Evolutionary conservation across 2,329 filamentous ascomycete species (phyloP), one percentile per base, ranked within the genome.

Genomic region (Trichophyton simii): DNA sequence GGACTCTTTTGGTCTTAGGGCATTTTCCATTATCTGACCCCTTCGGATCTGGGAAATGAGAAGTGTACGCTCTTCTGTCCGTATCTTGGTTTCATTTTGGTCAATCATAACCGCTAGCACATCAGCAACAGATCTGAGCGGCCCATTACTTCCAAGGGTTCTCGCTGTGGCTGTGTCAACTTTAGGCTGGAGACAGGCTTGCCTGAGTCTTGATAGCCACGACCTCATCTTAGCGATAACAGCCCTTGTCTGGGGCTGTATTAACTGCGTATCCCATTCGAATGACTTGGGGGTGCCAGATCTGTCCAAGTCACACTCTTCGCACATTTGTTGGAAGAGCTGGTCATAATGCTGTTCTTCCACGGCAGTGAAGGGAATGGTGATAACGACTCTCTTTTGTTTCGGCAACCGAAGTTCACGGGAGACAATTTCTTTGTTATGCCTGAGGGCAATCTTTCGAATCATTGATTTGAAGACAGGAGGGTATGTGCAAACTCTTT

Each of bases 41-140:
- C 84, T 80, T 15, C 80, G 82, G 52, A 96, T 76, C 64, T 83
- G 84, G 38, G 79, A 79, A 1, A 82, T 71, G 5, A 95, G 77
- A 57, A 87, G 79, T 1, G 79, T 76, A 59, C 90, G 83, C 68
- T 94, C 86, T 62, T 92, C 86, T 0, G 80, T 74, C 59, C 86
- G 82, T 61, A 92, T 82, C 0, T 75, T 71, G 4, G 77, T 78
- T 62, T 92, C 88, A 50, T 87, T 91, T 68, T 92, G 86, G 61
- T 96, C 90, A 62, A 96, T 87, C 92, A 99, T 96, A 3, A 87
- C 85, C 65, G 90, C 86, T 9, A 99, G 78, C 0, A 97, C 92
- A 72, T 97, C 89, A 18, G 86, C 83, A 1, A 96, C 87, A 0
- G 91, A 95, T 11, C 88, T 82, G 65, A 96, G 79, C 0, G 89